Conservation (phyloP, 257 asterid species). For the Lavandula angustifolia region DNA sequence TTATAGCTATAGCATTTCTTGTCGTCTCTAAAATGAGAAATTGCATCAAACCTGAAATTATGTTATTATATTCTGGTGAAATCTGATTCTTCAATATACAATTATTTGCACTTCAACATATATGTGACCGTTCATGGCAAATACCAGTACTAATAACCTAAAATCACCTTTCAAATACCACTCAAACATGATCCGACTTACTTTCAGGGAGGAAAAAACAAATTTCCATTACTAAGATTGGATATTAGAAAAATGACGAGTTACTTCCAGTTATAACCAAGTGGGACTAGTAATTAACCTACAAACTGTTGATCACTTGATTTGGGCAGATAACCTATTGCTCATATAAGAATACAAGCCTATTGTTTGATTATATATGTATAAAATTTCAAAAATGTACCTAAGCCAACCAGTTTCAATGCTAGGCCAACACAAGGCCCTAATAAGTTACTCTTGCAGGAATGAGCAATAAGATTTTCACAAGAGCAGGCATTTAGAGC, state of each 20-base stretch:
- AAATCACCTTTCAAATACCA: constrained; percentile 11
- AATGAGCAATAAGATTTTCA: neutral
- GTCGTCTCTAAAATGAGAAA: neutral
- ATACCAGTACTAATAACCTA: constrained; percentile 4
- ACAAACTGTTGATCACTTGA: neutral
- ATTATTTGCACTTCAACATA: neutral
- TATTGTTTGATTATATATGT: neutral
- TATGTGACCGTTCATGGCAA: neutral
- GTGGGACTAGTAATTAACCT: neutral
- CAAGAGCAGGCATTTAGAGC: neutral
- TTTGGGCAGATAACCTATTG: neutral
- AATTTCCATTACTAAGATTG: neutral
- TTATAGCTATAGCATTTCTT: neutral
- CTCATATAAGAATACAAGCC: neutral
- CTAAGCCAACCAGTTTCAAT: constrained; percentile 1
- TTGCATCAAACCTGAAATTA: constrained; percentile 1
- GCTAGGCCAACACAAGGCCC: neutral
- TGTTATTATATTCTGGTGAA: neutral
- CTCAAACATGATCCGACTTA: neutral
- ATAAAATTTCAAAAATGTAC: neutral
- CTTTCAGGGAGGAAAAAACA: neutral
- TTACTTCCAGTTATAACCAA: constrained; percentile 3
- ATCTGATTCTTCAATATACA: constrained; percentile 2
- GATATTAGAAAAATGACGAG: neutral
- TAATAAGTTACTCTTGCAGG: constrained; percentile 2